Conservation (phyloP, 2,329 filamentous ascomycete species). For the Sporothrix mexicana region DNA sequence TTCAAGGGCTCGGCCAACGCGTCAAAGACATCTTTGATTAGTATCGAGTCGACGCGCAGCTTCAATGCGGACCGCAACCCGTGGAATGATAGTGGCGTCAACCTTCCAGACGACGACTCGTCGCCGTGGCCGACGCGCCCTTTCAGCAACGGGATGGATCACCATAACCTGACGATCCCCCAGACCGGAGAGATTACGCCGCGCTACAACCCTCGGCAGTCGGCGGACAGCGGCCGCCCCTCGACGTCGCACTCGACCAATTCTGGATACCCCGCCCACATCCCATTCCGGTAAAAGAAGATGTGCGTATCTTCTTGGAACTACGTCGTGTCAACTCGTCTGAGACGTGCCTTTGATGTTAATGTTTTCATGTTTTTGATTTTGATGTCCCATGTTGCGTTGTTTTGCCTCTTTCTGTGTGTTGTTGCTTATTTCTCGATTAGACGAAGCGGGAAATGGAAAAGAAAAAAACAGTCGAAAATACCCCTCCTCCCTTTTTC, state of each 20-base stretch:
- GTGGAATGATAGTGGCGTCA: constrained; percentile 97
- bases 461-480: constrained; percentile 43
- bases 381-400: constrained; percentile 39
- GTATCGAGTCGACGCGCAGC: constrained; percentile 93
- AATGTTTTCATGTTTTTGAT: constrained; percentile 46
- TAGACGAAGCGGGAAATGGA: constrained; percentile 30
- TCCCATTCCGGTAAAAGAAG: constrained; percentile 85
- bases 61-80: constrained; percentile 90
- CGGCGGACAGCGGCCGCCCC: constrained; percentile 88
- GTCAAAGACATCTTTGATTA: constrained; percentile 94
- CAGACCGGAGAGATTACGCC: constrained; percentile 82
- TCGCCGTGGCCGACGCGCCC: constrained; percentile 66
- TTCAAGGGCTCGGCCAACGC: constrained; percentile 92
- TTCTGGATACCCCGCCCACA: constrained; percentile 94
- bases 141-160: constrained; percentile 68
- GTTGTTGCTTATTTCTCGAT: background rate
- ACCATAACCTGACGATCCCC: constrained; percentile 67
- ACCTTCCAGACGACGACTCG: constrained; percentile 86
- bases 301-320: constrained; percentile 34
- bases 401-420: constrained; percentile 32
- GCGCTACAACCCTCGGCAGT: constrained; percentile 81
- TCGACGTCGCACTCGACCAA: constrained; percentile 93
- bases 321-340: too few relatives aligned
- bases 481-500: constrained; percentile 61
- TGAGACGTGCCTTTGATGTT: background rate